Evolutionary conservation across 192 early-diverging fungal genomes (phyloP).

Genomic region (Coemansia sp.): DNA sequence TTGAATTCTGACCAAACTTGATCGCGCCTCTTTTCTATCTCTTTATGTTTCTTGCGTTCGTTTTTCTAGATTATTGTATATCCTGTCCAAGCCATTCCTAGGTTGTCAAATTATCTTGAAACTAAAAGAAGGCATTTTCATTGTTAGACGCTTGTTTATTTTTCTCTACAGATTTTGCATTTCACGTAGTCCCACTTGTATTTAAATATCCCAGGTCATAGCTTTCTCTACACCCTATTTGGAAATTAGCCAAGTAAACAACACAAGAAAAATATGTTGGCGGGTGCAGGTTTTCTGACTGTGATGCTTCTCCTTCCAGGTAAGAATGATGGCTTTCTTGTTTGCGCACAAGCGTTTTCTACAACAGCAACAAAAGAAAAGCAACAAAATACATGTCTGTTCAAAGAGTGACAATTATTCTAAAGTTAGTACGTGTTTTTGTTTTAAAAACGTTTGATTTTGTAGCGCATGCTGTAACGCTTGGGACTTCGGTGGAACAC

Average conservation of each 20-base stretch:
- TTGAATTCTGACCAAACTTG: neutral
- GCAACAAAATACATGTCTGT: neutral
- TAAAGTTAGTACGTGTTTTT: no score
- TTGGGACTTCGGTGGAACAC: slow-evolving; percentile 46
- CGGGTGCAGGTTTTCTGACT: slow-evolving; percentile 48
- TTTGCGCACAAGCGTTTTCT: neutral
- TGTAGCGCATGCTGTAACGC: slow-evolving; percentile 50
- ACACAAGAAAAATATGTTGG: slow-evolving; percentile 31
- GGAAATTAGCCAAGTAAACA: neutral
- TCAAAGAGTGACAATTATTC: neutral
- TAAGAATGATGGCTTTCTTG: slow-evolving; percentile 12
- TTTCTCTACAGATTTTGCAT: neutral
- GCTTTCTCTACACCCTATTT: neutral
- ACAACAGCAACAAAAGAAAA: neutral
- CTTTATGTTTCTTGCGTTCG: neutral
- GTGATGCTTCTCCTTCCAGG: slow-evolving; percentile 50
- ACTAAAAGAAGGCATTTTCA: neutral
- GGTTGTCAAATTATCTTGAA: neutral
- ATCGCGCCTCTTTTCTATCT: neutral
- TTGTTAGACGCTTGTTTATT: neutral
- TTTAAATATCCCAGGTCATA: neutral
- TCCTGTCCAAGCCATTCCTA: neutral
- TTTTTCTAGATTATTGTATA: neutral
- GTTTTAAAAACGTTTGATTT: neutral
- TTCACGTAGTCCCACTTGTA: neutral